A percentile compares a stretch with the other conserved stretches of the same genome.
phyloP scores from a whole-genome alignment of 1,139 yeast species.

The Candida anutae region DNA sequence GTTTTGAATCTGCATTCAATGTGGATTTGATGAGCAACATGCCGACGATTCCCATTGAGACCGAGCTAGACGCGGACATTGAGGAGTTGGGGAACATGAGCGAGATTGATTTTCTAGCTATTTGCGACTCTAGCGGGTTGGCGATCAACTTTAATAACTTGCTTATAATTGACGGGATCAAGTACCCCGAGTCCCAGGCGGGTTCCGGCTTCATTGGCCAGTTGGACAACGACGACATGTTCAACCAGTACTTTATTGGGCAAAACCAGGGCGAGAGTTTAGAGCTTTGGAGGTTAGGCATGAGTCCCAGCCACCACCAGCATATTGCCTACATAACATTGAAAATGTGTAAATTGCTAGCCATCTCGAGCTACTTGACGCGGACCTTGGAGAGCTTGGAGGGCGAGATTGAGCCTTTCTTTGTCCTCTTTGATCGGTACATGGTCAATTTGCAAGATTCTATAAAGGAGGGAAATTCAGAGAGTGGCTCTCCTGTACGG shows the following conservation, averaged over 20 bases:
- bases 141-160: conserved; percentile 27
- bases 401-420: conserved; percentile 34
- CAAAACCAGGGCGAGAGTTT: conserved; percentile 5
- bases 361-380: conserved; percentile 21
- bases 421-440: conserved; percentile 31
- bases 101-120: conserved; percentile 17
- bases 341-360: conserved; percentile 23
- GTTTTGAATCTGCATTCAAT: conserved; percentile 14
- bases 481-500: neutral
- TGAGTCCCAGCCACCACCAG: conserved; percentile 7
- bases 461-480: too few relatives aligned
- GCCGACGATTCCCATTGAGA: conserved; percentile 16
- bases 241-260: conserved; percentile 24
- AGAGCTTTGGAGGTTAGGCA: conserved; percentile 11
- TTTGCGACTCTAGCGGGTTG: conserved; percentile 16
- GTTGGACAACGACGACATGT: conserved; percentile 16
- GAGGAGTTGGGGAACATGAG: conserved; percentile 6
- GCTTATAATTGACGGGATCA: conserved; percentile 17
- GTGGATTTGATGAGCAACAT: conserved; percentile 19
- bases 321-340: conserved; percentile 11
- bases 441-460: conserved; percentile 14
- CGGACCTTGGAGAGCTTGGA: conserved; percentile 30
- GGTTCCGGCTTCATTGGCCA: conserved; percentile 9
- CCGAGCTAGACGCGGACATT: conserved; percentile 6
- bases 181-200: conserved; percentile 8